A percentile compares a stretch with the other conserved stretches of the same genome.
phyloP scores from a whole-genome alignment of 1,284 basidiomycete species.

The Cutaneotrichosporon daszewskae region DNA sequence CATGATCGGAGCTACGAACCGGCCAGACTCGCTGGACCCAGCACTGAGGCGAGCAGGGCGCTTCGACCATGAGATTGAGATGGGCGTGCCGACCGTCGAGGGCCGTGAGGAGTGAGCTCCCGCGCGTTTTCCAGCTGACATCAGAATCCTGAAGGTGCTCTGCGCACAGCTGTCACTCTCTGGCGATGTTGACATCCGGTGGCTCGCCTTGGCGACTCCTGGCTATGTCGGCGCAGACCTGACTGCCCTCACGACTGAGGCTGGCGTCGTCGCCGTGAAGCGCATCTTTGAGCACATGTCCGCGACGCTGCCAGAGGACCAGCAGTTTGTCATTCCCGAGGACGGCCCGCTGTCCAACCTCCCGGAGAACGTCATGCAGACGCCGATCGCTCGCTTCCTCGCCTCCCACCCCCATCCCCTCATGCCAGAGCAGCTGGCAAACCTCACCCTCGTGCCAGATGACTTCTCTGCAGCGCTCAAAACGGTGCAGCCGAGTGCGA shows the following conservation, averaged over 20 bases:
- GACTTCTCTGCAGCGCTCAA: conserved; percentile 78
- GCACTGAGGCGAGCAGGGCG: conserved; percentile 86
- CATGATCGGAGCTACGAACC: conserved; percentile 92
- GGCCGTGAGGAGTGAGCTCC: conserved; percentile 80
- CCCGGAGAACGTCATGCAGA: conserved; percentile 50
- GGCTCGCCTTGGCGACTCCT: conserved; percentile 84
- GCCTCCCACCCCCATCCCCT: conserved; percentile 73
- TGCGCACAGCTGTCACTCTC: conserved; percentile 32
- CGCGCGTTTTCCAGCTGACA: no score
- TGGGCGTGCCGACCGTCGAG: conserved; percentile 91
- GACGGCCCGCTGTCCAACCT: conserved; percentile 35
- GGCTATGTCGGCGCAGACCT: conserved; percentile 97
- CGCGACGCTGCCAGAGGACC: conserved; percentile 40
- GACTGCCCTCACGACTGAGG: conserved; percentile 82
- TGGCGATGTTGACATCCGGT: conserved; percentile 38
- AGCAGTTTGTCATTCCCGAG: conserved; percentile 28
- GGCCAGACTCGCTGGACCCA: conserved; percentile 89
- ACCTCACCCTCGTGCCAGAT: conserved; percentile 68
- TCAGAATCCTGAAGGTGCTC: conserved; percentile 71
- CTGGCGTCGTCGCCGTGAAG: conserved; percentile 93
- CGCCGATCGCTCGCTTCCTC: conserved; percentile 84
- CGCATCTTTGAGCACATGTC: conserved; percentile 84
- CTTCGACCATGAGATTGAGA: conserved; percentile 95
- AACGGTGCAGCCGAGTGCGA: conserved; percentile 88
- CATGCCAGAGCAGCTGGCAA: conserved; percentile 66